Percentiles rank a stretch among this genome's conserved stretches.
Conservation (phyloP, 768 basidiomycete species). For the Podaxis sp. region DNA sequence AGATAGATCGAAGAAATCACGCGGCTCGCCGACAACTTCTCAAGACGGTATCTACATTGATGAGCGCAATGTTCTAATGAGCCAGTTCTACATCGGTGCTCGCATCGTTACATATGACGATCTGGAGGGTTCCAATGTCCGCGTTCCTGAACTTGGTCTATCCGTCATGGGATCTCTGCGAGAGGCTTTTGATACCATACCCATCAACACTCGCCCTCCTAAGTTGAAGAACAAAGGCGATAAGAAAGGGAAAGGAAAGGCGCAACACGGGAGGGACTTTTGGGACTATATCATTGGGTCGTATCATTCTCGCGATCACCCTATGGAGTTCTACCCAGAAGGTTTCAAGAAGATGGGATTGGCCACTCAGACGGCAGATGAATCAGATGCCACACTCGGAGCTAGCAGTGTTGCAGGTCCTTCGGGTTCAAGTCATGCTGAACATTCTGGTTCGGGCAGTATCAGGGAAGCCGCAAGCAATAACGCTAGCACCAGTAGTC, state of each 20-base stretch:
- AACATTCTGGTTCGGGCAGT: background rate
- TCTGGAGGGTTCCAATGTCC: conserved; percentile 68
- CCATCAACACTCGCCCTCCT: conserved; percentile 20
- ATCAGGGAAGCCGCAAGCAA: background rate
- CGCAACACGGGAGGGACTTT: background rate
- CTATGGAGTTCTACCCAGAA: conserved; percentile 79
- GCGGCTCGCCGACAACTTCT: conserved; percentile 36
- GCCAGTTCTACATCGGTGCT: conserved; percentile 71
- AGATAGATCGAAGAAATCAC: conserved; percentile 42
- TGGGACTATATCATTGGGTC: conserved; percentile 54
- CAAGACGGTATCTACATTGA: conserved; percentile 30
- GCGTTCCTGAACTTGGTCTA: conserved; percentile 69
- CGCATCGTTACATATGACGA: conserved; percentile 73
- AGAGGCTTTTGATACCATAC: conserved; percentile 50
- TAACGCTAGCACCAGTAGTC: conserved; percentile 14
- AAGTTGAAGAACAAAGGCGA: background rate
- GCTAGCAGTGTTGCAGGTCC: background rate
- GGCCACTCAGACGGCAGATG: conserved; percentile 30
- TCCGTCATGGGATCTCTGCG: conserved; percentile 59
- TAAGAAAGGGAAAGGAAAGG: conserved; percentile 18
- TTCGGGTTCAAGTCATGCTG: background rate
- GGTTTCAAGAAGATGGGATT: conserved; percentile 77
- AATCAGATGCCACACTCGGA: background rate
- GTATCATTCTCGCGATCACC: conserved; percentile 59
- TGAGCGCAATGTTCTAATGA: conserved; percentile 50